Base-by-base conservation (phyloP, 2,329 filamentous ascomycete species). In the Ophiocordyceps unilateralis region DNA sequence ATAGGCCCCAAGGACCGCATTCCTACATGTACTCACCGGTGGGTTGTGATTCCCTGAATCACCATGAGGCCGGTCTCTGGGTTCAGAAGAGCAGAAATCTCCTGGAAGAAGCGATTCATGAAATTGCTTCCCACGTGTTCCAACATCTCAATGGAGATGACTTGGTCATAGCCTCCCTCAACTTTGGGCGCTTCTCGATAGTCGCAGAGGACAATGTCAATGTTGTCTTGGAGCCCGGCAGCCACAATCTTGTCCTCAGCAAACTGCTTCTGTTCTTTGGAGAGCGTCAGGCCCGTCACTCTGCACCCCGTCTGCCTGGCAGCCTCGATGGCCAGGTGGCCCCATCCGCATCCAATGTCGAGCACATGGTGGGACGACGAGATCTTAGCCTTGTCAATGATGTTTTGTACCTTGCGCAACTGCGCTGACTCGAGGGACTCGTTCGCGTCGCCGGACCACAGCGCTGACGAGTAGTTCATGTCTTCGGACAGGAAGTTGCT, bases 331-430 rank as follows among this genome's bases (percentile, higher is more conserved):
- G 80, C 79, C 50, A 85, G 76, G 39, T 72, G 77, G 2, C 81
- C 81, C 81, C 80, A 85, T 8, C 81, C 80, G 3, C 78, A 83
- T 4, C 81, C 81, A 41, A 85, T 83, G 48, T 85, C 81, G 10
- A 85, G 60, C 1, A 85, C 72, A 51, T 83, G 79, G 46, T 85
- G 78, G 1, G 67, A 67, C 0, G 67, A 46, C 46, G 78, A 75
- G 48, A 84, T 74, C 37, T 63, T 68, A 11, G 76, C 74, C 30
- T 75, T 76, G 43, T 74, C 64, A 40, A 85, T 74, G 54, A 83
- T 78, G 9, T 73, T 69, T 45, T 71, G 62, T 12, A 84, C 59
- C 55, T 85, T 85, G n/a, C 73, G 74, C 55, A 72, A 69, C 56
- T 85, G 81, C 1, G 81, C 80, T 12, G 68, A 61, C 53, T 82